phyloP scores from a whole-genome alignment of 768 basidiomycete species.

The Trametes gibbosa region DNA sequence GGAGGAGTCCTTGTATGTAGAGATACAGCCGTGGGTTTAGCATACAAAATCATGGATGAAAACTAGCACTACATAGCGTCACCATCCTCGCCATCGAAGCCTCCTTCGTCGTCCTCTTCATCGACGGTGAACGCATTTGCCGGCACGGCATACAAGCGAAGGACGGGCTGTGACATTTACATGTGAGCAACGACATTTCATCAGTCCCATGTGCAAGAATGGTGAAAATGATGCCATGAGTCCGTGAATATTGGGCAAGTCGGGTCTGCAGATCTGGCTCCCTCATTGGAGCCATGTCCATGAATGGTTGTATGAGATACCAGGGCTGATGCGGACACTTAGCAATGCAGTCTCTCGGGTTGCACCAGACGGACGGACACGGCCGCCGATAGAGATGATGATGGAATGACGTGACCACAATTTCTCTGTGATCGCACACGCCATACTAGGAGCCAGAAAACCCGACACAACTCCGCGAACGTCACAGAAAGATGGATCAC shows the following conservation, averaged over 20 bases:
- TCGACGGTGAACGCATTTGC: slow-evolving; percentile 79
- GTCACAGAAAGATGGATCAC: slow-evolving; percentile 20
- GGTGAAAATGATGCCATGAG: slow-evolving; percentile 3
- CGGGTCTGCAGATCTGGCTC: slow-evolving; percentile 7
- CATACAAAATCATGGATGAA: neutral
- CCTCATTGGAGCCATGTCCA: neutral
- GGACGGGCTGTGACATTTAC: slow-evolving; percentile 64
- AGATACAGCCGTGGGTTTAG: slow-evolving; percentile 9
- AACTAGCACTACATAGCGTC: slow-evolving; percentile 28
- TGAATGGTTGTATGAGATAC: slow-evolving; percentile 4
- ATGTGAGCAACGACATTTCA: slow-evolving; percentile 2
- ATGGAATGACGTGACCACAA: slow-evolving; percentile 12
- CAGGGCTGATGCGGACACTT: slow-evolving; percentile 11
- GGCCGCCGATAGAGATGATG: slow-evolving; percentile 4
- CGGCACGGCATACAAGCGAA: slow-evolving; percentile 93
- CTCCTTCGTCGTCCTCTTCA: slow-evolving; percentile 61
- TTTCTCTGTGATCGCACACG: neutral
- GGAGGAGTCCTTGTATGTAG: slow-evolving; percentile 4
- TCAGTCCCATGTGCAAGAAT: slow-evolving; percentile 14
- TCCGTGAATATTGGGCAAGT: neutral
- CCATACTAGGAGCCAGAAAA: neutral
- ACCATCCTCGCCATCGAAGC: slow-evolving; percentile 42
- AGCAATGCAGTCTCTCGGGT: neutral
- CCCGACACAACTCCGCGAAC: neutral
- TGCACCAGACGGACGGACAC: neutral